Evolutionary conservation across 352 stramenopile genomes (phyloP).

Genomic region (Phytophthora colocasiae): DNA sequence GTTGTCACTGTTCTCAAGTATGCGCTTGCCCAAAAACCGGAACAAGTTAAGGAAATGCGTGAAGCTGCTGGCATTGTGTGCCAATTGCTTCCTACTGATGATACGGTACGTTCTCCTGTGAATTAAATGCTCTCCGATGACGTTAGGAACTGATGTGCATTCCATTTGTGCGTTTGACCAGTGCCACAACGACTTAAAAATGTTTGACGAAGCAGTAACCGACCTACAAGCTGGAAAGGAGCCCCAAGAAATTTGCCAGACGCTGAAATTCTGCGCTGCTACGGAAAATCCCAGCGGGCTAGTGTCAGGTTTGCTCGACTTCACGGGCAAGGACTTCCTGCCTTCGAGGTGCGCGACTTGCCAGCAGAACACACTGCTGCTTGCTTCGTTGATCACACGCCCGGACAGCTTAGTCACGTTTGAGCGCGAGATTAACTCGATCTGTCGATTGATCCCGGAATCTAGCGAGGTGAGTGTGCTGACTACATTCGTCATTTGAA

Average conservation of each 20-base stretch:
- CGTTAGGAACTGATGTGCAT: not conserved
- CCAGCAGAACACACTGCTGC: slow-evolving; percentile 65
- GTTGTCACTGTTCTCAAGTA: slow-evolving; percentile 71
- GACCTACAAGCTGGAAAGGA: slow-evolving; percentile 63
- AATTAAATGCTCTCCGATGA: not conserved
- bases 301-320: slow-evolving; percentile 46
- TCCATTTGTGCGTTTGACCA: slow-evolving; percentile 21
- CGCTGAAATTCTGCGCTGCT: slow-evolving; percentile 56
- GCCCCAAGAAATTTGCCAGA: slow-evolving; percentile 64
- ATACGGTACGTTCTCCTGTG: slow-evolving; percentile 48
- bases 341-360: slow-evolving; percentile 59
- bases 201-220: slow-evolving; percentile 64
- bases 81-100: slow-evolving; percentile 64
- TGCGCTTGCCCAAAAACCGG: slow-evolving; percentile 60
- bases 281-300: slow-evolving; percentile 22
- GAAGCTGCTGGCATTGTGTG: slow-evolving; percentile 73
- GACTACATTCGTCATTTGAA: not conserved
- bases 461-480: slow-evolving; percentile 41
- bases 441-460: slow-evolving; percentile 70
- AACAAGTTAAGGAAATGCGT: slow-evolving; percentile 66
- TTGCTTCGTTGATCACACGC: slow-evolving; percentile 56
- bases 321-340: slow-evolving; percentile 48
- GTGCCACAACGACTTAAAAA: slow-evolving; percentile 73
- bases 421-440: slow-evolving; percentile 49
- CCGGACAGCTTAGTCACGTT: slow-evolving; percentile 60